Conservation (phyloP, 176 grass and related monocot genomes). For the Eragrostis curvula region DNA sequence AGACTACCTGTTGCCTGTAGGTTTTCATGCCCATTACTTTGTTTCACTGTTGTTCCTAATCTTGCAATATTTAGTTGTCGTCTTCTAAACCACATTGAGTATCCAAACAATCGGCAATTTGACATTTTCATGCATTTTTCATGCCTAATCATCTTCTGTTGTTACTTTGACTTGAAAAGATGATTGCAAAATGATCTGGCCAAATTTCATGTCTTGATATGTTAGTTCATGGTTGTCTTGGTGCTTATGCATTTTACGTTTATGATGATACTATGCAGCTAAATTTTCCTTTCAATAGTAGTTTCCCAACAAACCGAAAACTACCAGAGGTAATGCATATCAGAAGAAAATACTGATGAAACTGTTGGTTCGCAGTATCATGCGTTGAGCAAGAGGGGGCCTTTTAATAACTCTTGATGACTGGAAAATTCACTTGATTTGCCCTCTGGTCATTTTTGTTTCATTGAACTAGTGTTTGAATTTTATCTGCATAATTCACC, state of each 20-base stretch:
- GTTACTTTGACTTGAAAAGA: neutral
- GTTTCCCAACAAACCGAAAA: neutral
- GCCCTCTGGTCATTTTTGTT: neutral
- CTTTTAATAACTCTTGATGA: neutral
- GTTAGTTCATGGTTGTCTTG: neutral
- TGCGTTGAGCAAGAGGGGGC: neutral
- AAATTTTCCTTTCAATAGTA: constrained; percentile 1
- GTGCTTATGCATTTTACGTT: neutral
- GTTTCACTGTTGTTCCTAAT: neutral
- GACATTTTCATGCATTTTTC: neutral
- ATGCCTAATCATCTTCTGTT: neutral
- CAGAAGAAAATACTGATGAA: neutral
- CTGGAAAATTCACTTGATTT: neutral
- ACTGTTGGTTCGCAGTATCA: neutral
- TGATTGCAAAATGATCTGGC: neutral
- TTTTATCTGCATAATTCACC: neutral
- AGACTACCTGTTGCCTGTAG: neutral
- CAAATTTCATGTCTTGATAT: neutral
- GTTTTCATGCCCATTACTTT: neutral
- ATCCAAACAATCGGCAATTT: neutral
- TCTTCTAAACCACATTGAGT: neutral
- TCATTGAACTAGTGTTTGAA: neutral
- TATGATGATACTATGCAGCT: neutral
- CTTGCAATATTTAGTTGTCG: neutral
- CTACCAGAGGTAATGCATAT: neutral